A percentile compares a stretch with the other conserved stretches of the same genome.
Conservation (phyloP, 371 early-diverging fungal genomes). For the Syncephalastrum contaminatum region DNA sequence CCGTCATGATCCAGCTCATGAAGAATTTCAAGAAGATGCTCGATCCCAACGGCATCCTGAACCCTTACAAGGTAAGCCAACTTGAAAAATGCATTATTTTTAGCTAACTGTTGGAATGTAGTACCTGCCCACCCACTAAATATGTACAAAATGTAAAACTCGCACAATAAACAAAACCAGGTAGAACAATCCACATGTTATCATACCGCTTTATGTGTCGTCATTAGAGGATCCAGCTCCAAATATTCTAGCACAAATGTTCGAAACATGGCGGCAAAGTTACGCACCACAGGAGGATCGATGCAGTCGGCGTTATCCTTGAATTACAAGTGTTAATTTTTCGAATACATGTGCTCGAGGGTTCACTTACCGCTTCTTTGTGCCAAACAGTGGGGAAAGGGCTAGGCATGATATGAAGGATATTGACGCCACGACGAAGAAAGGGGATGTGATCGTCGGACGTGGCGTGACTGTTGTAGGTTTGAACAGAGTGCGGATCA, state of each 20-base stretch:
- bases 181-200: too few relatives aligned
- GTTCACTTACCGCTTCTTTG: conserved; percentile 39
- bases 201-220: too few relatives aligned
- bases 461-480: conserved; percentile 29
- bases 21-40: conserved; percentile 70
- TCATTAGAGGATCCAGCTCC: conserved; percentile 18
- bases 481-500: conserved; percentile 27
- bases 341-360: background rate
- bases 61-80: conserved; percentile 75
- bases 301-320: conserved; percentile 40
- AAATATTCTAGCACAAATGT: conserved; percentile 58
- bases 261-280: conserved; percentile 53
- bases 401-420: conserved; percentile 82
- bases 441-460: conserved; percentile 93
- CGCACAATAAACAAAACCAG: too few relatives aligned
- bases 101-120: background rate
- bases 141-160: too few relatives aligned
- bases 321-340: background rate
- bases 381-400: conserved; percentile 93
- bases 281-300: conserved; percentile 39
- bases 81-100: background rate
- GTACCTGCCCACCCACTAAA: too few relatives aligned
- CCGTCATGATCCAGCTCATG: conserved; percentile 70
- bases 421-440: conserved; percentile 70
- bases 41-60: conserved; percentile 86